These are phyloP conservation scores for Microdochium trichocladiopsis DNA, from an alignment of 2,329 filamentous ascomycete species.

Conservation along the genomic window DNA sequence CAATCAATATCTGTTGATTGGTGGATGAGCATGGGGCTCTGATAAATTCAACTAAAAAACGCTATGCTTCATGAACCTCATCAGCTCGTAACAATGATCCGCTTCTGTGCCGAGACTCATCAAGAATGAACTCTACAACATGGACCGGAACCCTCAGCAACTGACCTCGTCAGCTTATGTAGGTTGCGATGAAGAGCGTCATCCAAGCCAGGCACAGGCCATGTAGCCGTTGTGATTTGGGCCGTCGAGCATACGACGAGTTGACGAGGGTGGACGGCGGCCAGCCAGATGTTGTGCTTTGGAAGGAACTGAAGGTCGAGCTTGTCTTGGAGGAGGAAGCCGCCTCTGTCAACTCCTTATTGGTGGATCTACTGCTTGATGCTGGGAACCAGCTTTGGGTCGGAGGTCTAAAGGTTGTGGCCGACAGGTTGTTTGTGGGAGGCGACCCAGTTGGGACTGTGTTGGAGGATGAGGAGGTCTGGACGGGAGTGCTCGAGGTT, in stretches of 20 bases:
- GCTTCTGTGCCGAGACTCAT: too few relatives aligned
- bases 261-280: not conserved
- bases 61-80: too few relatives aligned
- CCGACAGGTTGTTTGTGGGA: too few relatives aligned
- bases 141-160: not conserved
- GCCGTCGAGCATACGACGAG: not conserved
- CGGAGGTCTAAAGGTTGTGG: too few relatives aligned
- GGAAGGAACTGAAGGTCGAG: not conserved
- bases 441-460: too few relatives aligned
- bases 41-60: too few relatives aligned
- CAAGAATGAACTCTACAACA: too few relatives aligned
- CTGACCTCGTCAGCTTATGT: not conserved
- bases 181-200: not conserved
- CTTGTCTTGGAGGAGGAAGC: not conserved
- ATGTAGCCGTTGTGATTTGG: not conserved
- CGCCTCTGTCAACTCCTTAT: not conserved
- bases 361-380: not conserved
- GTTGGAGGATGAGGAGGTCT: too few relatives aligned
- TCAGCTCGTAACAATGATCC: too few relatives aligned
- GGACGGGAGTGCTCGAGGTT: not conserved
- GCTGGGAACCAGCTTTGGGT: too few relatives aligned
- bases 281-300: not conserved
- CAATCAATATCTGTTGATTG: too few relatives aligned
- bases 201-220: not conserved
- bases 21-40: too few relatives aligned